These are phyloP conservation scores for Apiotrichum mycotoxinovorans DNA, from an alignment of 1,284 basidiomycete genomes.

Conservation along the genomic window DNA sequence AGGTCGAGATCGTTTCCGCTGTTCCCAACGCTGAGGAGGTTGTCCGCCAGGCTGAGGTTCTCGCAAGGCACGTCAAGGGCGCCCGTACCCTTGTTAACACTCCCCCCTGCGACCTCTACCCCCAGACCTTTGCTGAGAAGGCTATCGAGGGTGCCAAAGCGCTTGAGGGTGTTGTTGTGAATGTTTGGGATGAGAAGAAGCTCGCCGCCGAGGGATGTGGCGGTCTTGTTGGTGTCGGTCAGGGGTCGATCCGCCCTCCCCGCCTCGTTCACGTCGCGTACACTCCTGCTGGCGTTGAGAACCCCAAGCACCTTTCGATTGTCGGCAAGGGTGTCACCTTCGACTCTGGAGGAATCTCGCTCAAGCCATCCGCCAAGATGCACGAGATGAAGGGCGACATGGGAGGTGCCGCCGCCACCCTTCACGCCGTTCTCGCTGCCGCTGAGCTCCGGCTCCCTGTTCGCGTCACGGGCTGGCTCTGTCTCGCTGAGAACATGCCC, in stretches of 20 bases:
- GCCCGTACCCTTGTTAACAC: constrained; percentile 20
- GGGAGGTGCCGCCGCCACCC: constrained; percentile 17
- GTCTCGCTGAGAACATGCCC: constrained; percentile 23
- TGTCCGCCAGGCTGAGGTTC: constrained; percentile 12
- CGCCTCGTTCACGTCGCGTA: constrained; percentile 19
- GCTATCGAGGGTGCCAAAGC: constrained; percentile 5
- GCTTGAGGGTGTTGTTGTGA: constrained; percentile 10
- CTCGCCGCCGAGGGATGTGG: constrained; percentile 8
- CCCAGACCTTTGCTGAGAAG: constrained; percentile 12
- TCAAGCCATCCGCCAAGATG: constrained; percentile 20
- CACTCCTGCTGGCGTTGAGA: constrained; percentile 5
- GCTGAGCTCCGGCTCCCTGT: constrained; percentile 15
- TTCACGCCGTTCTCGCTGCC: constrained; percentile 18
- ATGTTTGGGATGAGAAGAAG: constrained; percentile 20
- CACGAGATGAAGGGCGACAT: constrained; percentile 24
- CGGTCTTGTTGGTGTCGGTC: constrained; percentile 16
- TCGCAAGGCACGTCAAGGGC: constrained; percentile 14
- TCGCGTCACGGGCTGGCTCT: constrained; percentile 19
- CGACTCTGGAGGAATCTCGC: constrained; percentile 19
- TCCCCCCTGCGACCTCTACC: constrained; percentile 19
- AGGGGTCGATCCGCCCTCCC: constrained; percentile 12
- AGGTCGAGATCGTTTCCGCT: constrained; percentile 9
- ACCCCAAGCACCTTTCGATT: constrained; percentile 15
- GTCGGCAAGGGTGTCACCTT: constrained; percentile 23
- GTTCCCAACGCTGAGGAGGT: constrained; percentile 3